These are phyloP conservation scores for Ogataea zsoltii DNA, from an alignment of 805 yeast genomes.

Conservation along the genomic window DNA sequence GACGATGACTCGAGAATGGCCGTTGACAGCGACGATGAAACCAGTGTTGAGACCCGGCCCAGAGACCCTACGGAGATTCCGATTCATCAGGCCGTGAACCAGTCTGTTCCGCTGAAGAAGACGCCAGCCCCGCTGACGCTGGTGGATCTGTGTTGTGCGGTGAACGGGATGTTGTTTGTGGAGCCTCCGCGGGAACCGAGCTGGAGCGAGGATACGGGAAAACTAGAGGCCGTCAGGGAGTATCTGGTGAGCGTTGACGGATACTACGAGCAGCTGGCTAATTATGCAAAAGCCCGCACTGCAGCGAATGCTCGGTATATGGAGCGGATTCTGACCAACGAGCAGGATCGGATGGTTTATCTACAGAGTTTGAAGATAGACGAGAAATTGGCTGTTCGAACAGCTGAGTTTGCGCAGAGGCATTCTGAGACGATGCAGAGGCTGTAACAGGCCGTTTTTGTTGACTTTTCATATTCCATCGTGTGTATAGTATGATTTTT, in stretches of 20 bases:
- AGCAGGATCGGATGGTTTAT: conserved; percentile 15
- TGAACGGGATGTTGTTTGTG: conserved; percentile 6
- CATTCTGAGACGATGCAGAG: conserved; percentile 10
- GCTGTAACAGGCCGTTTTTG: conserved; percentile 1
- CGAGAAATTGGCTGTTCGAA: conserved; percentile 6
- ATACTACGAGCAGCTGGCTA: conserved; percentile 15
- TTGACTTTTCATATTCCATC: no score
- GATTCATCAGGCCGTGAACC: conserved; percentile 24
- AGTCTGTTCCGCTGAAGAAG: conserved; percentile 16
- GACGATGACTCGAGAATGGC: conserved; percentile 2
- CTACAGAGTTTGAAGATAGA: conserved; percentile 22
- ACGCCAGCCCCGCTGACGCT: conserved; percentile 15
- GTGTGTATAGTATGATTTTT: no score
- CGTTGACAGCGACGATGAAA: conserved; percentile 2
- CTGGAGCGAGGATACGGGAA: background rate
- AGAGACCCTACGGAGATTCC: conserved; percentile 17
- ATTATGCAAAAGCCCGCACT: conserved; percentile 16
- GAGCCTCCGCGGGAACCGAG: conserved; percentile 7
- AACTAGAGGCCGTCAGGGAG: conserved; percentile 3
- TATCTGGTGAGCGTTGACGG: conserved; percentile 12
- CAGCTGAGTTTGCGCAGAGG: conserved; percentile 13
- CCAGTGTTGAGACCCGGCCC: conserved; percentile 2
- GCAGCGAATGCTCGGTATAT: conserved; percentile 16
- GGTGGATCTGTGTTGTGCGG: conserved; percentile 22
- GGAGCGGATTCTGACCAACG: conserved; percentile 14